A percentile compares a stretch with the other conserved stretches of the same genome.
phyloP scores from a whole-genome alignment of 83 land plant genomes.

The Diphasiastrum complanatum region DNA sequence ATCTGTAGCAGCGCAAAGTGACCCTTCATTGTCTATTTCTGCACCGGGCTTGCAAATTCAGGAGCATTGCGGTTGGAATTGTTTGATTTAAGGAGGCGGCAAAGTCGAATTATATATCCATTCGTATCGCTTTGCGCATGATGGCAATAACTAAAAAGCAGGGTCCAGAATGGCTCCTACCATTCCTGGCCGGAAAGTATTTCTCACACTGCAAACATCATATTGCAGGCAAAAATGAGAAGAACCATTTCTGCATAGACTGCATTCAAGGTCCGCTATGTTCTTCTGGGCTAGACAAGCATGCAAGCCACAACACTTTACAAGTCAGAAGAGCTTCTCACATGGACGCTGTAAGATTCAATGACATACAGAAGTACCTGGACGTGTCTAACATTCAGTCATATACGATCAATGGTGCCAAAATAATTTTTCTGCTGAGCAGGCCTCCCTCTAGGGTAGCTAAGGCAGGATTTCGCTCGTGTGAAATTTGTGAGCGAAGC shows the following conservation, averaged over 20 bases:
- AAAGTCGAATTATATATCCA: no score
- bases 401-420: constrained; percentile 27
- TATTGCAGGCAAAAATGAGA: constrained; percentile 24
- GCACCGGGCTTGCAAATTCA: no score
- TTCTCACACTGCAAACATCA: constrained; percentile 23
- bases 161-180: constrained; percentile 20
- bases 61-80: no score
- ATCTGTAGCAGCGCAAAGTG: no score
- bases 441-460: constrained; percentile 22
- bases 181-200: constrained; percentile 18
- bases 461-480: constrained; percentile 16
- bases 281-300: constrained; percentile 10
- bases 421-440: constrained; percentile 20
- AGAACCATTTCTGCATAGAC: constrained; percentile 27
- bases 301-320: constrained; percentile 11
- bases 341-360: constrained; percentile 26
- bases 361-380: constrained; percentile 22
- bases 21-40: no score
- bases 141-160: no score
- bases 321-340: constrained; percentile 28
- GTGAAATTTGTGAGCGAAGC: constrained; percentile 25
- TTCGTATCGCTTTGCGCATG: no score
- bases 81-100: no score
- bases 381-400: constrained; percentile 26
- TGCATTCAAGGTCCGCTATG: constrained; percentile 22